A percentile compares a stretch with the other conserved stretches of the same genome.
Conservation (phyloP, 495 filamentous ascomycete genomes). For the Cenococcum geophilum region DNA sequence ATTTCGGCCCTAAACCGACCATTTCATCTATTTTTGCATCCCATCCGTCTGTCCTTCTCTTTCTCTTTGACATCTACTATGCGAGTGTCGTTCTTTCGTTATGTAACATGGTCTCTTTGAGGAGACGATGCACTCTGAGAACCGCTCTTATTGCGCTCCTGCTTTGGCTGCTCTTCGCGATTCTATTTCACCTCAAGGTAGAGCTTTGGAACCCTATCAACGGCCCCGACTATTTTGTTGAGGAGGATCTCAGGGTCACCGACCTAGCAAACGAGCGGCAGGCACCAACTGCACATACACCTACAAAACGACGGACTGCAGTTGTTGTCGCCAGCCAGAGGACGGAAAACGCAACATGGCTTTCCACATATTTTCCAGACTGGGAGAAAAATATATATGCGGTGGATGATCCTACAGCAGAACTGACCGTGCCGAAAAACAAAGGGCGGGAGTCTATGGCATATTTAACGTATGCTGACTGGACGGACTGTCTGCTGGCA, state of each 20-base stretch:
- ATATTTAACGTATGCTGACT: conserved; percentile 26
- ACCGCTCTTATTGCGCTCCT: conserved; percentile 15
- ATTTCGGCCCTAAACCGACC: no score
- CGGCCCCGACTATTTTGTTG: neutral
- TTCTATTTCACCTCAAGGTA: conserved; percentile 21
- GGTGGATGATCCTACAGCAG: conserved; percentile 24
- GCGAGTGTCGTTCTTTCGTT: neutral
- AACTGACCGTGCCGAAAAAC: conserved; percentile 25
- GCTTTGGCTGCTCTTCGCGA: conserved; percentile 14
- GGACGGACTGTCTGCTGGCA: neutral
- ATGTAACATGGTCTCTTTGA: neutral
- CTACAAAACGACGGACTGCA: conserved; percentile 10
- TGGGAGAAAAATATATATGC: conserved; percentile 29
- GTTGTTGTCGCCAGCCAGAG: conserved; percentile 28
- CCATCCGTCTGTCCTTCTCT: no score
- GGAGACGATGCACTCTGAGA: conserved; percentile 4
- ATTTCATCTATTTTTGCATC: no score
- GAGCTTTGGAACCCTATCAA: conserved; percentile 15
- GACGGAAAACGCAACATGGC: conserved; percentile 26
- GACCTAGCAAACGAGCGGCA: neutral
- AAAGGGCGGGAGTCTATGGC: conserved; percentile 32
- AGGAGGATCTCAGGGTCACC: neutral
- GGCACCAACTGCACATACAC: neutral
- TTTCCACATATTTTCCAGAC: conserved; percentile 28
- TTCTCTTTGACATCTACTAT: no score